A percentile compares a stretch with the other conserved stretches of the same genome.
Evolutionary conservation across 2,329 filamentous ascomycete genomes (phyloP).

Genomic region (Samsoniella hepiali): DNA sequence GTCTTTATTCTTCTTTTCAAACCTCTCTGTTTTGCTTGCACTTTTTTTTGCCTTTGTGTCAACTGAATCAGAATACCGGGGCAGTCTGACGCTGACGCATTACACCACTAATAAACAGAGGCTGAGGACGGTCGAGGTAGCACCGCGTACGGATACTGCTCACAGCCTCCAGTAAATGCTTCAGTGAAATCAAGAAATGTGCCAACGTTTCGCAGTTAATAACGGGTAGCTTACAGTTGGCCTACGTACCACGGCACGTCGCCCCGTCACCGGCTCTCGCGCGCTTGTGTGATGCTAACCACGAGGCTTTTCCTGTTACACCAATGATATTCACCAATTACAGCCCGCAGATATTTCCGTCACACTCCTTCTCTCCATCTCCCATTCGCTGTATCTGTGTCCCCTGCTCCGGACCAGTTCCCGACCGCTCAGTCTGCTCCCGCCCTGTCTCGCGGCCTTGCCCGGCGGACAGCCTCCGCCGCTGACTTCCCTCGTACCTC

Average conservation of each 20-base stretch:
- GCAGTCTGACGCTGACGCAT: slow-evolving; percentile 5
- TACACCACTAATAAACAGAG: background rate
- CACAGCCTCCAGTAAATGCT: background rate
- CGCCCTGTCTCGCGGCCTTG: too few relatives aligned
- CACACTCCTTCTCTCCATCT: background rate
- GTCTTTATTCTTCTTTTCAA: background rate
- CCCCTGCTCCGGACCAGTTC: background rate
- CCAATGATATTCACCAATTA: background rate
- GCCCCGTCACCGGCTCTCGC: background rate
- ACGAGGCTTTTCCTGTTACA: background rate
- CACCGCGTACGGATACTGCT: background rate
- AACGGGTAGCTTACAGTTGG: background rate
- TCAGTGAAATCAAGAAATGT: too few relatives aligned
- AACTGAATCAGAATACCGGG: background rate
- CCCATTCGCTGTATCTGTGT: background rate
- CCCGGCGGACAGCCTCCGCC: too few relatives aligned
- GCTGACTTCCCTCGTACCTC: too few relatives aligned
- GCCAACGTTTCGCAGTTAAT: too few relatives aligned
- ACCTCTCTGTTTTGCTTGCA: background rate
- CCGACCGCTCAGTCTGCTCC: background rate
- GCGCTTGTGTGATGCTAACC: background rate
- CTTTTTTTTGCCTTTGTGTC: background rate
- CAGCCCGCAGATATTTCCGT: background rate
- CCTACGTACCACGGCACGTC: background rate
- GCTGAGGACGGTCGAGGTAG: background rate